A percentile compares a stretch with the other conserved stretches of the same genome.
Evolutionary conservation across 768 basidiomycete species (phyloP).

Genomic region (Suillus weaverae): DNA sequence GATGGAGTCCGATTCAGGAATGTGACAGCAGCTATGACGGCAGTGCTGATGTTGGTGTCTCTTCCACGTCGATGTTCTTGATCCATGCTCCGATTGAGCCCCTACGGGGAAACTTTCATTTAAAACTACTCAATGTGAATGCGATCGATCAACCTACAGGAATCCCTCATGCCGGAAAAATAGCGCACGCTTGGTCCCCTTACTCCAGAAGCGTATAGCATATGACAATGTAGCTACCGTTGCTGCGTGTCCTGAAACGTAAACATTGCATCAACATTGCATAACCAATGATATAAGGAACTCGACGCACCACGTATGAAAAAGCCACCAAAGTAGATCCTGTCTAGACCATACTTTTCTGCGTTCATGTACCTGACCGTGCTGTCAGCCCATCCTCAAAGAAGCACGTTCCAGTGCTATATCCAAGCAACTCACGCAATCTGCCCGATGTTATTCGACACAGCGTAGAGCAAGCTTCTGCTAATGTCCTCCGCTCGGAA

Average conservation of each 20-base stretch:
- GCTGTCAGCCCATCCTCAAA: constrained; percentile 17
- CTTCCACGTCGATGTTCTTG: constrained; percentile 77
- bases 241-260: constrained; percentile 79
- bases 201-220: constrained; percentile 99
- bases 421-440: constrained; percentile 78
- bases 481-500: constrained; percentile 94
- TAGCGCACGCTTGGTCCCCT: constrained; percentile 92
- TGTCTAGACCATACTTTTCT: constrained; percentile 94
- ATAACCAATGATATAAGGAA: background rate
- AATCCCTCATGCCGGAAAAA: constrained; percentile 99
- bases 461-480: constrained; percentile 89
- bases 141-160: constrained; percentile 59
- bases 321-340: constrained; percentile 98
- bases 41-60: constrained; percentile 13
- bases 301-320: constrained; percentile 87
- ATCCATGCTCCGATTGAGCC: constrained; percentile 98
- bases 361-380: constrained; percentile 86
- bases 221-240: constrained; percentile 98
- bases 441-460: constrained; percentile 99
- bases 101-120: constrained; percentile 38
- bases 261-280: constrained; percentile 11
- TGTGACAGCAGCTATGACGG: background rate
- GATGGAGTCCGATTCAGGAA: background rate
- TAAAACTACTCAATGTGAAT: constrained; percentile 1
- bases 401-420: constrained; percentile 7